Conservation (phyloP, 345 rosid genomes). For the Jatropha curcas region DNA sequence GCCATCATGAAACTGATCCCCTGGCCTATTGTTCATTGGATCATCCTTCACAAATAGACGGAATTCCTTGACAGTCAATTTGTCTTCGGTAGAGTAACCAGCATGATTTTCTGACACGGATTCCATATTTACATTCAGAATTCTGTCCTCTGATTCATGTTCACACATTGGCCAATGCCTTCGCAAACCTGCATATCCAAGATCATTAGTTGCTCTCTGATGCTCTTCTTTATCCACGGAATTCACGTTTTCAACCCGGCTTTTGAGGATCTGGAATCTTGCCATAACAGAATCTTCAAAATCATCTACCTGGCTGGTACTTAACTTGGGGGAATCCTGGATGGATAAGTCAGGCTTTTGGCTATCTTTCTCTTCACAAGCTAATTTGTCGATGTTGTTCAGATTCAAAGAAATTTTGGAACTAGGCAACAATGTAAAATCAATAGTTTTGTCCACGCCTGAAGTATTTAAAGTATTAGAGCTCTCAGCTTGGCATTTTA, state of each 20-base stretch:
- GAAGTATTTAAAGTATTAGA: conserved; percentile 15
- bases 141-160: conserved; percentile 14
- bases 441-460: background rate
- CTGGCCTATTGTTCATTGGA: conserved; percentile 1
- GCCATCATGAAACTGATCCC: conserved; percentile 39
- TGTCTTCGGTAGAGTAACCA: conserved; percentile 8
- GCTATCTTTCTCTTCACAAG: conserved; percentile 25
- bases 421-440: conserved; percentile 15
- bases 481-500: conserved; percentile 34
- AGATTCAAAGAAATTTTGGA: conserved; percentile 14
- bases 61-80: conserved; percentile 24
- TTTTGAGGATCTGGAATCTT: conserved; percentile 45
- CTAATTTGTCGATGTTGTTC: conserved; percentile 28
- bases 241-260: conserved; percentile 30
- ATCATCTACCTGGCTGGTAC: conserved; percentile 22
- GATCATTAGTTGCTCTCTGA: conserved; percentile 19
- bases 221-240: conserved; percentile 23
- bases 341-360: conserved; percentile 4
- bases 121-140: conserved; percentile 11
- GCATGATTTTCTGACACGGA: conserved; percentile 3
- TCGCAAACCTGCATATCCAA: conserved; percentile 19
- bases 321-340: conserved; percentile 17
- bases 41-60: conserved; percentile 22
- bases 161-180: conserved; percentile 8
- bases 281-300: conserved; percentile 43